phyloP scores from a whole-genome alignment of 768 basidiomycete species.

The Suillus plorans region DNA sequence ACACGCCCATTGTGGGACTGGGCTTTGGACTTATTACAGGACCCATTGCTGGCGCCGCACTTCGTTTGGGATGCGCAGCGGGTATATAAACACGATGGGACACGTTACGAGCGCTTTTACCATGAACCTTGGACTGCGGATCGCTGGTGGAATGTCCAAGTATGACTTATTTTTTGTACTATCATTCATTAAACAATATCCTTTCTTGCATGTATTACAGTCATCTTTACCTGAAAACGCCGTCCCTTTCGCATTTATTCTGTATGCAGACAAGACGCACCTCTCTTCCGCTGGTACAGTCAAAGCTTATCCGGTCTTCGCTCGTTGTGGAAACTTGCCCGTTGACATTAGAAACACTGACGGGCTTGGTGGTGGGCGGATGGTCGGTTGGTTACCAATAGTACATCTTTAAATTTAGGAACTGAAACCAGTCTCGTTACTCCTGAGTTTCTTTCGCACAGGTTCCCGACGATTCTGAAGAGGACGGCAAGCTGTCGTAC shows the following conservation, averaged over 20 bases:
- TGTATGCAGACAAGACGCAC: slow-evolving; percentile 42
- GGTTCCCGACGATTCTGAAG: slow-evolving; percentile 11
- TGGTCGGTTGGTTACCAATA: slow-evolving; percentile 41
- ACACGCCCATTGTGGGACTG: slow-evolving; percentile 9
- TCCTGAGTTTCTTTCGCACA: not conserved
- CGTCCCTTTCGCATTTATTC: slow-evolving; percentile 31
- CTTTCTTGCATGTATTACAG: not conserved
- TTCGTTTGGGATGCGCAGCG: slow-evolving; percentile 34
- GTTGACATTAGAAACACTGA: slow-evolving; percentile 32
- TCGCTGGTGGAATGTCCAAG: slow-evolving; percentile 37
- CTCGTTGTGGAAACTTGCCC: slow-evolving; percentile 33
- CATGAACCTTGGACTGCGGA: slow-evolving; percentile 40
- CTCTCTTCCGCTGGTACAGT: slow-evolving; percentile 37
- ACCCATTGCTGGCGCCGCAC: slow-evolving; percentile 8
- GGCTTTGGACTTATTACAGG: slow-evolving; percentile 8
- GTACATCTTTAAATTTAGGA: slow-evolving; percentile 25
- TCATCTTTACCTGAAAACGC: slow-evolving; percentile 9
- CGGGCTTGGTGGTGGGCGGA: slow-evolving; percentile 31
- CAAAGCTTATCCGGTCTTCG: slow-evolving; percentile 39
- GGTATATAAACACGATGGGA: slow-evolving; percentile 28
- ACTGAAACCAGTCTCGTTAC: too few species aligned
- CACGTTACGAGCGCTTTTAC: slow-evolving; percentile 24
- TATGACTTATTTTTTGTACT: slow-evolving; percentile 13
- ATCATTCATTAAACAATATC: not conserved
- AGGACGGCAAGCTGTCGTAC: slow-evolving; percentile 31